A percentile compares a stretch with the other conserved stretches of the same genome.
Evolutionary conservation across 768 basidiomycete genomes (phyloP).

Genomic region (Suillus subalutaceus): DNA sequence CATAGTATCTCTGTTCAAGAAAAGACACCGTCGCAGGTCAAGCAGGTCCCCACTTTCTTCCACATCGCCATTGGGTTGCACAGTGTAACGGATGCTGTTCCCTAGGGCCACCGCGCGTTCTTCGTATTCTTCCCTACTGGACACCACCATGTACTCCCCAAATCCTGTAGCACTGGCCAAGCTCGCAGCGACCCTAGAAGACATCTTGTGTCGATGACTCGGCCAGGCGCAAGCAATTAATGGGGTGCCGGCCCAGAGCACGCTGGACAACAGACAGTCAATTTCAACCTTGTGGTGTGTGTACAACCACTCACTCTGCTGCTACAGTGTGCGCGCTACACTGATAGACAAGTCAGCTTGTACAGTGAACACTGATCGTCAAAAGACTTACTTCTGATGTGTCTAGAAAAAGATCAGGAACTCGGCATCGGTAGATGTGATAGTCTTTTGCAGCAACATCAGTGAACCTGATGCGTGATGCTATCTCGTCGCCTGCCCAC

Average conservation of each 20-base stretch:
- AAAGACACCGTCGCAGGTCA: conserved; percentile 43
- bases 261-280: conserved; percentile 30
- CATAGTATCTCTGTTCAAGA: conserved; percentile 41
- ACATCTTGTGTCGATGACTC: conserved; percentile 50
- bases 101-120: conserved; percentile 46
- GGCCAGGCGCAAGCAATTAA: conserved; percentile 49
- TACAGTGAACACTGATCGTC: background rate
- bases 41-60: conserved; percentile 39
- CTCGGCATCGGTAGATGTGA: conserved; percentile 47
- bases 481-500: conserved; percentile 51
- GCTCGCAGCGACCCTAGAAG: conserved; percentile 52
- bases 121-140: conserved; percentile 47
- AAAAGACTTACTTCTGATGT: conserved; percentile 45
- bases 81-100: conserved; percentile 24
- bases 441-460: conserved; percentile 49
- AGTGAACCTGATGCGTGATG: conserved; percentile 49
- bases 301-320: conserved; percentile 41
- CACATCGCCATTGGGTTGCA: conserved; percentile 14
- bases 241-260: conserved; percentile 56
- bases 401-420: conserved; percentile 55
- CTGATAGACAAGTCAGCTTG: conserved; percentile 24
- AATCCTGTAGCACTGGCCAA: conserved; percentile 51
- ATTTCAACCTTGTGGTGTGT: conserved; percentile 1
- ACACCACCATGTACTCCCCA: conserved; percentile 50
- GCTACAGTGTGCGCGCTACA: conserved; percentile 57